Conservation (phyloP, 2,329 filamentous ascomycete genomes). For the Decorospora gaudefroyi region DNA sequence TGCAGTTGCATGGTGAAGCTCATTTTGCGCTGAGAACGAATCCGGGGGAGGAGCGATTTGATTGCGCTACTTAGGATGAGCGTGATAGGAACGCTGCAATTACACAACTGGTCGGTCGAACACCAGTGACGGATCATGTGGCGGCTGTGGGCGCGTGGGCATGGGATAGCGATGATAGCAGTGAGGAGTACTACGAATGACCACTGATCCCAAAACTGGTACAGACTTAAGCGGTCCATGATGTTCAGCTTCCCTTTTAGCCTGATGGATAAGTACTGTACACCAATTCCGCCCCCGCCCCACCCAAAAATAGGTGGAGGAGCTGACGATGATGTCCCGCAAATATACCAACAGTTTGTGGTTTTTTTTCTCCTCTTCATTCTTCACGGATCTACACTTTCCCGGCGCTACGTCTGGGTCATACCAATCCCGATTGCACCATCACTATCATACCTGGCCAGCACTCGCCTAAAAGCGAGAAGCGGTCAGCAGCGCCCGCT, state of each 20-base stretch:
- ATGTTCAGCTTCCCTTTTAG: no score
- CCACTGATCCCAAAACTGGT: no score
- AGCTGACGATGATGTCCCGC: not conserved
- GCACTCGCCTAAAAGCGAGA: no score
- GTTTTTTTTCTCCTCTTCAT: no score
- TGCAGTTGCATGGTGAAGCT: not conserved
- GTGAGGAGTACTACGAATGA: not conserved
- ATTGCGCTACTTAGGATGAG: not conserved
- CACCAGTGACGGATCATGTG: not conserved
- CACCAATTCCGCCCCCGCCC: no score
- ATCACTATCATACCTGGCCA: no score
- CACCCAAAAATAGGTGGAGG: not conserved
- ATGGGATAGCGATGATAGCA: constrained; percentile 3
- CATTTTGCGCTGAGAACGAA: not conserved
- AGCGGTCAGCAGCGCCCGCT: no score
- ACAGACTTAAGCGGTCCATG: no score
- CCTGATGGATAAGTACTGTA: no score
- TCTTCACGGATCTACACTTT: constrained; percentile 1
- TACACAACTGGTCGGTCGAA: not conserved
- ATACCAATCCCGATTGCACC: no score
- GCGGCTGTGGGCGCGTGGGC: not conserved
- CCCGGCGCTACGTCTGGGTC: not conserved
- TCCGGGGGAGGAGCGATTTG: not conserved
- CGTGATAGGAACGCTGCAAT: not conserved
- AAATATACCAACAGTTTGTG: not conserved